Evolutionary conservation across 176 grass and related monocot species (phyloP), one percentile per base, ranked within the genome.

Genomic region (Eragrostis nindensis): DNA sequence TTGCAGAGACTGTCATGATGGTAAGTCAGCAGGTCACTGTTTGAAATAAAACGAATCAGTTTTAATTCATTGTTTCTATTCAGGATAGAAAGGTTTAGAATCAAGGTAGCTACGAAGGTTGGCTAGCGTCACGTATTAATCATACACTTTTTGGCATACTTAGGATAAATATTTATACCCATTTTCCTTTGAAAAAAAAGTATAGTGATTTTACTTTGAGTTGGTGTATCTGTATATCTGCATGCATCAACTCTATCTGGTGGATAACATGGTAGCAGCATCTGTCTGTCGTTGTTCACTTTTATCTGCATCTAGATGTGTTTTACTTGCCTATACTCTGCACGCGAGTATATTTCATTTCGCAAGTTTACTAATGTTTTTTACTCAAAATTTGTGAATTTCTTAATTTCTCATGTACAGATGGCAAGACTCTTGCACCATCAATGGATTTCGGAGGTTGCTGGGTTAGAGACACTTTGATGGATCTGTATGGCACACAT

Each of bases 1-100:
- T 72, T 95, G 75, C 84, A 93, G 68, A 91, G 67, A 78, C 73
- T 93, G 55, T 70, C 89, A 71, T 92, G 57, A 92, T 82, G 72
- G 83, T 77, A 82, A 82, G 87, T 72, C 29, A 75, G 5, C 57
- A 66, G 22, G 40, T 45, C 0, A 73, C 25, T 62, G 16, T 78
- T 64, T 17, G 40, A 71, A 47, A 26, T 60, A 68, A 38, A 36
- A 70, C 3, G 11, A 12, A 19, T 0, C 10, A 80, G 38, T 42
- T 48, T 80, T 14, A 45, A n/a, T 60, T 7, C 26, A 27, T 40
- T 30, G 0, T 57, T n/a, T 36, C n/a, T 48, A 41, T 74, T 74
- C 2, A 29, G 10, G 24, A 3, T 66, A 66, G 19, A 50, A 50
- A 66, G 25, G 44, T 78, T 38, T 49, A 19, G 36, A 21, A 65